Evolutionary conservation across 2,329 filamentous ascomycete genomes (phyloP).

Genomic region (Colletotrichum tropicicola): DNA sequence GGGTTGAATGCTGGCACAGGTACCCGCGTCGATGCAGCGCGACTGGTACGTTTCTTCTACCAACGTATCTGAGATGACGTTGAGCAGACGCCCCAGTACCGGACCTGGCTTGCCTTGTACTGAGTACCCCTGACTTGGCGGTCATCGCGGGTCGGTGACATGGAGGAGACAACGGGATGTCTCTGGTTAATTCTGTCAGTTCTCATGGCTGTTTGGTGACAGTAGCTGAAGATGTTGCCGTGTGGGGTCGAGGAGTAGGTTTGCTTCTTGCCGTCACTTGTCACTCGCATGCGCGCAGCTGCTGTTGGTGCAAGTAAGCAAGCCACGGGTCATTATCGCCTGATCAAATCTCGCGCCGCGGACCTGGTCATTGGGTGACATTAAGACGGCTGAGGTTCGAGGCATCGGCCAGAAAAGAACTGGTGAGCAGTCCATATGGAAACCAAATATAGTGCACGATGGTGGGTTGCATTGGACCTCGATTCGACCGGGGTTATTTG

Average conservation of each 20-base stretch:
- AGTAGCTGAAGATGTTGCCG: not conserved
- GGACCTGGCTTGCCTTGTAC: no score
- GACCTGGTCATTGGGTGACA: conserved; percentile 1
- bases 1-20: no score
- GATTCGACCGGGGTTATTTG: not conserved
- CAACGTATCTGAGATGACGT: no score
- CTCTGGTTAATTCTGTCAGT: not conserved
- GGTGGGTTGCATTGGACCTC: conserved; percentile 3
- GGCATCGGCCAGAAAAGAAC: not conserved
- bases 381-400: not conserved
- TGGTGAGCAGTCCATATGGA: not conserved
- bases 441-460: not conserved
- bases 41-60: no score
- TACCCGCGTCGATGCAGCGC: no score
- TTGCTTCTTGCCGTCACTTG: conserved; percentile 1
- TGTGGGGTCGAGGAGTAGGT: not conserved
- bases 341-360: conserved; percentile 8
- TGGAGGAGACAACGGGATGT: not conserved
- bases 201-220: not conserved
- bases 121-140: no score
- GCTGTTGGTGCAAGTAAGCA: conserved; percentile 4
- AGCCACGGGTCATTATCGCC: not conserved
- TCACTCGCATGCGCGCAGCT: not conserved
- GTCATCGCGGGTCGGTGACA: not conserved
- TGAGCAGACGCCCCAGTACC: no score